phyloP scores from a whole-genome alignment of 768 basidiomycete genomes.

The Russula sp. region DNA sequence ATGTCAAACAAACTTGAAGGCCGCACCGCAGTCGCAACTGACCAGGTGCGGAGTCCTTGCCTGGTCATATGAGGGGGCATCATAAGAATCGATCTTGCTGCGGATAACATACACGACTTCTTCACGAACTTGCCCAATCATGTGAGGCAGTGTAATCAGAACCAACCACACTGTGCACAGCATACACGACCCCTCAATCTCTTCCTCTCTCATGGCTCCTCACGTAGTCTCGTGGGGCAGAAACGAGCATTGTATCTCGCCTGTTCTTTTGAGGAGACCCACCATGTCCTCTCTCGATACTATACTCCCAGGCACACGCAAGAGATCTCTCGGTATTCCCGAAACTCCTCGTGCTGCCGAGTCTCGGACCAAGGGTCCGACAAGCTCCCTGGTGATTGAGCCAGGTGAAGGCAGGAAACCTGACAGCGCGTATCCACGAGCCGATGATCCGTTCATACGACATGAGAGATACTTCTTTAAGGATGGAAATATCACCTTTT shows the following conservation, averaged over 20 bases:
- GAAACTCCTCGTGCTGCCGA: background rate
- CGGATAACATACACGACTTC: background rate
- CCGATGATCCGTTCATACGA: background rate
- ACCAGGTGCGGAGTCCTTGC: too few species aligned
- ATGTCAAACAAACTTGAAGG: too few species aligned
- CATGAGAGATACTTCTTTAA: conserved; percentile 6
- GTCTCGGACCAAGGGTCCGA: background rate
- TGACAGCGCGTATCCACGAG: background rate
- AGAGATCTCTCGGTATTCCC: background rate
- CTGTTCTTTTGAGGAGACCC: background rate
- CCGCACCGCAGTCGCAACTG: too few species aligned
- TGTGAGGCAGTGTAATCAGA: too few species aligned
- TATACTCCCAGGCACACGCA: background rate
- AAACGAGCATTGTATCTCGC: background rate
- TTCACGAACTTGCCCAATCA: too few species aligned
- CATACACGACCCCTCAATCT: background rate
- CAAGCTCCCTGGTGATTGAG: background rate
- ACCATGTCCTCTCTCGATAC: background rate
- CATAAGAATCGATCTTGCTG: too few species aligned
- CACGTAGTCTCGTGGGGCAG: background rate
- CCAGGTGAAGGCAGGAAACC: background rate
- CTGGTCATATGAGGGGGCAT: too few species aligned
- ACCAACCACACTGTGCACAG: too few species aligned
- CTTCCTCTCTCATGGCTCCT: background rate
- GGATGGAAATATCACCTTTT: conserved; percentile 10